Evolutionary conservation across 1,284 basidiomycete genomes (phyloP).

Genomic region (Cutaneotrichosporon sp.): DNA sequence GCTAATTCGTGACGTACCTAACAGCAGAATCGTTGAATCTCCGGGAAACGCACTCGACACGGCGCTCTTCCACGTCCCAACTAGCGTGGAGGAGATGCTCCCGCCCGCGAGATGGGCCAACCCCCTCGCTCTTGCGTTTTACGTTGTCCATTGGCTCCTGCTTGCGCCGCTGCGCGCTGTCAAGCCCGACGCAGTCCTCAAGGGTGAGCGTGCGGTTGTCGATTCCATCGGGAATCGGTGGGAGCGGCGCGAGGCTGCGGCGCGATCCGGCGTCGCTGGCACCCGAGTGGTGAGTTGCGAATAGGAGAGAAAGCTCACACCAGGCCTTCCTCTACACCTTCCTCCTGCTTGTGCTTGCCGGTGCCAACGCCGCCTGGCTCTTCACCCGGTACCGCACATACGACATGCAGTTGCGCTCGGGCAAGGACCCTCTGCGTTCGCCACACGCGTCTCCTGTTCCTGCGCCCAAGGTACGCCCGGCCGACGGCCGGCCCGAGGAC

Average conservation of each 20-base stretch:
- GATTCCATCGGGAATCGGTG: constrained; percentile 36
- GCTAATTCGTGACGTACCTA: constrained; percentile 18
- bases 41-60: constrained; percentile 36
- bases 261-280: constrained; percentile 26
- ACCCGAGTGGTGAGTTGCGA: constrained; percentile 33
- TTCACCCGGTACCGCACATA: constrained; percentile 47
- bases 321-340: constrained; percentile 40
- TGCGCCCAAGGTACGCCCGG: constrained; percentile 22
- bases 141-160: constrained; percentile 42
- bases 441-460: constrained; percentile 44
- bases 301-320: constrained; percentile 2
- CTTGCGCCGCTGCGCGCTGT: constrained; percentile 40
- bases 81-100: constrained; percentile 36
- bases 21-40: constrained; percentile 29
- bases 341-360: constrained; percentile 32
- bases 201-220: constrained; percentile 20
- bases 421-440: constrained; percentile 34
- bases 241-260: constrained; percentile 37
- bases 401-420: constrained; percentile 47
- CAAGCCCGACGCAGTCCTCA: constrained; percentile 10
- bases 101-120: constrained; percentile 42
- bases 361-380: constrained; percentile 43
- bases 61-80: constrained; percentile 32
- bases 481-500: not conserved
- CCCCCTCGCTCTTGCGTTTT: constrained; percentile 39